Percentiles rank a stretch among this genome's conserved stretches.
phyloP scores from a whole-genome alignment of 371 early-diverging fungal species.

The Fennellomyces sp. region DNA sequence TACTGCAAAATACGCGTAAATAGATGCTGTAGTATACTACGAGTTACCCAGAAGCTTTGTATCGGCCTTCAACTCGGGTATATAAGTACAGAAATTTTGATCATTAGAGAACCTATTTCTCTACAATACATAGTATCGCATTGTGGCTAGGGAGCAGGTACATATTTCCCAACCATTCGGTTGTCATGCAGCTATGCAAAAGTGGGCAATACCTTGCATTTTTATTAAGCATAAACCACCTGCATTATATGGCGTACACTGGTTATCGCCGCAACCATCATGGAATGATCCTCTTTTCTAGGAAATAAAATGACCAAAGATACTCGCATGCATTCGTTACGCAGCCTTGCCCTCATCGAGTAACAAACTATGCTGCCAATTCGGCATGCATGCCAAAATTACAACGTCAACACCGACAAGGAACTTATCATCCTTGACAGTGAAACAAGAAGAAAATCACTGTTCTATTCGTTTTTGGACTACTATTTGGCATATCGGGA shows the following conservation, averaged over 20 bases:
- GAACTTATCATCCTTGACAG: not conserved
- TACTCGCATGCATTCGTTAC: slow-evolving; percentile 18
- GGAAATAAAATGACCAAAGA: slow-evolving; percentile 33
- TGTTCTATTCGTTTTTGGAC: slow-evolving; percentile 36
- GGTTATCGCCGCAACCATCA: slow-evolving; percentile 20
- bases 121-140: too few species aligned
- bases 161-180: too few species aligned
- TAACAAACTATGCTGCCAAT: slow-evolving; percentile 28
- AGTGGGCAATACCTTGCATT: too few species aligned
- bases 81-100: too few species aligned
- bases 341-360: slow-evolving; percentile 24
- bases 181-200: too few species aligned
- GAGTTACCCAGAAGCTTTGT: too few species aligned
- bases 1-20: too few species aligned
- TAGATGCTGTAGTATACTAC: too few species aligned
- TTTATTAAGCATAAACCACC: slow-evolving; percentile 27
- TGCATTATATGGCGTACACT: slow-evolving; percentile 34
- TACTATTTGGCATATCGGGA: slow-evolving; percentile 34
- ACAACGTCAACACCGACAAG: not conserved
- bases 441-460: slow-evolving; percentile 4
- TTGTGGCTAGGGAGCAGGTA: too few species aligned
- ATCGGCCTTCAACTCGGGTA: too few species aligned
- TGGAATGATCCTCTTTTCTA: slow-evolving; percentile 28
- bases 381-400: slow-evolving; percentile 12
- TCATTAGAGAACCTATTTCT: too few species aligned